Base-by-base conservation (phyloP, 495 filamentous ascomycete genomes). In the Penicillium malachiteum region DNA sequence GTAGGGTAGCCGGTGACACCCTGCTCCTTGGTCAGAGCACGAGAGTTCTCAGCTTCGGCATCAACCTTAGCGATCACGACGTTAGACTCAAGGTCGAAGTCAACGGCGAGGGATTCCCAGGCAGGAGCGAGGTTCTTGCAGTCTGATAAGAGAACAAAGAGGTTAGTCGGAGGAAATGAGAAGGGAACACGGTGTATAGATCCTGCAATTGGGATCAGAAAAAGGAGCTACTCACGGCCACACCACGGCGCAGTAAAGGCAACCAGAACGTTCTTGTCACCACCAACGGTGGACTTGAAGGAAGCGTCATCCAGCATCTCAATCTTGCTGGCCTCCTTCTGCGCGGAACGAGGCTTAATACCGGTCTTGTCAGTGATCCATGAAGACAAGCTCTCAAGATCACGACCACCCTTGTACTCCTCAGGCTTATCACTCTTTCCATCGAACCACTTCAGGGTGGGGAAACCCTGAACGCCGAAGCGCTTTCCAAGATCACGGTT, bases 201-300 rank as follows among this genome's bases (percentile, higher is more conserved):
- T 26, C 21, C 21, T 5, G 8, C 34, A 18, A 31, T 37, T 38
- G 57, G n/a, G 18, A 5, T 44, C 3, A 37, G 18, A 55, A 10
- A 48, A 50, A 53, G 26, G 54, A 50, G 52, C 42, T 31, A 91
- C 92, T 64, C 84, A 96, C 92, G 92, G 72, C 92, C 92, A 81
- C 92, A 97, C 92, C 92, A 97, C 45, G 92, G 92, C 54, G 92
- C 91, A 54, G 92, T 97, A 73, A 98, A 98, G 26, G 96, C 92
- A 63, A 98, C 93, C 54, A 98, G 71, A 7, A 96, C 91, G 74
- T 95, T 78, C 83, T 95, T 92, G 53, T 95, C 90, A 26, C 84
- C 78, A 42, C 93, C 92, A 76, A 97, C 79, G 26, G 76, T 69
- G 66, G 84, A 75, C 79, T 86, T 84, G 78, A 97, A 97, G 35